Evolutionary conservation across 2,329 filamentous ascomycete species (phyloP), one percentile per base, ranked within the genome.

Genomic region (Cephalotrichum gorgonifer): DNA sequence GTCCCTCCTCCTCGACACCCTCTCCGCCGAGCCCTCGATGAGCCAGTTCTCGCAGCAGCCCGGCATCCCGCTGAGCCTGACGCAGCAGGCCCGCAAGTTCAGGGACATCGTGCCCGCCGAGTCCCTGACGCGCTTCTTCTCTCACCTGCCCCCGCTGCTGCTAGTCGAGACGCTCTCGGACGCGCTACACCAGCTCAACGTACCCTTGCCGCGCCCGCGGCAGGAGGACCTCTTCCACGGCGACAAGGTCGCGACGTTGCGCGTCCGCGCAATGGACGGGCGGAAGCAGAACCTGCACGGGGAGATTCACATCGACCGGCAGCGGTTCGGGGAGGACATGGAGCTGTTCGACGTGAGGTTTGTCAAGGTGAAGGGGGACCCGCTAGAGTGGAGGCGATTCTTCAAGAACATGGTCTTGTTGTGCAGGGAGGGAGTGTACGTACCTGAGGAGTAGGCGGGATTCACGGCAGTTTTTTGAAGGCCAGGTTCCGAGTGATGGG

Each of bases 321-420:
- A 79, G 60, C 62, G 66, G 39, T 74, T 84, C 54, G 76, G 69
- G 2, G 71, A 74, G 48, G 70, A 70, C 9, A 68, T 67, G 55
- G 83, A 86, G 52, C 66, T 91, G 28, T 75, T 90, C 23, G 90
- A 96, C 64, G 86, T 96, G 26, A 78, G 88, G 47, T 97, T 98
- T 62, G 79, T 94, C 55, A 98, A 98, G 69, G 77, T 87, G 48
- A 96, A 95, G 69, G 93, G 93, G 6, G 93, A 98, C 70, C 93
- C 93, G 5, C 69, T 98, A 45, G 91, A 97, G 70, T 98, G 94
- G 93, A 79, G 93, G 52, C 75, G 93, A 30, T 88, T 98, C 63
- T 98, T 98, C 74, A 98, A 98, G 69, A 90, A 88, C 65, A 79
- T 96, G n/a, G 87, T 87, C 27, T 74, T 94, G 54, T 72, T 91